Percentiles rank a stretch among this genome's conserved stretches.
Conservation (phyloP, 805 yeast genomes). For the Ogataea minuta region DNA sequence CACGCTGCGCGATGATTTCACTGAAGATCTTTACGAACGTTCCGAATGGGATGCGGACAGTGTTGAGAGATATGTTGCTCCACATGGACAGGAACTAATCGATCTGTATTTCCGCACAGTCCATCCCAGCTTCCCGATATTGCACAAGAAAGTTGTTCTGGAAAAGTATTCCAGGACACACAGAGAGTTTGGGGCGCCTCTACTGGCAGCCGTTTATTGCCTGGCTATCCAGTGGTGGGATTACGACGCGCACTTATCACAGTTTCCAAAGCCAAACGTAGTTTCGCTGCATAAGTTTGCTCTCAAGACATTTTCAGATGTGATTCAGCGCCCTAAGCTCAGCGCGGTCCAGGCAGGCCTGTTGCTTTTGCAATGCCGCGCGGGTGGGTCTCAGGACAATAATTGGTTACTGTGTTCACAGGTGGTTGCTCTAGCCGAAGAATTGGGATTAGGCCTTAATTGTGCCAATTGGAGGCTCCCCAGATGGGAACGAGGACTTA, state of each 20-base stretch:
- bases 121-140: conserved; percentile 88
- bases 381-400: conserved; percentile 44
- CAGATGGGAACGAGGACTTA: conserved; percentile 88
- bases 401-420: conserved; percentile 88
- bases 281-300: conserved; percentile 69
- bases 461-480: conserved; percentile 91
- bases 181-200: conserved; percentile 86
- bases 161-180: conserved; percentile 91
- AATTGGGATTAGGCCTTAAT: conserved; percentile 86
- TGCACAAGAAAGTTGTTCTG: conserved; percentile 86
- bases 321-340: conserved; percentile 81
- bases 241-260: conserved; percentile 71
- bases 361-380: conserved; percentile 65
- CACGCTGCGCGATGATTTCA: conserved; percentile 74
- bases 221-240: conserved; percentile 96
- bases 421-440: conserved; percentile 85
- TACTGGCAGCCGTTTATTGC: conserved; percentile 86
- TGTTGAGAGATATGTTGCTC: conserved; percentile 84
- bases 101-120: conserved; percentile 80
- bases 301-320: conserved; percentile 60
- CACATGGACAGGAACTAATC: conserved; percentile 80
- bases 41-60: conserved; percentile 79
- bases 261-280: conserved; percentile 76
- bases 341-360: conserved; percentile 92
- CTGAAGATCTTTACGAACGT: conserved; percentile 61